Evolutionary conservation across 805 yeast species (phyloP).

Genomic region (Pachysolen tannophilus): DNA sequence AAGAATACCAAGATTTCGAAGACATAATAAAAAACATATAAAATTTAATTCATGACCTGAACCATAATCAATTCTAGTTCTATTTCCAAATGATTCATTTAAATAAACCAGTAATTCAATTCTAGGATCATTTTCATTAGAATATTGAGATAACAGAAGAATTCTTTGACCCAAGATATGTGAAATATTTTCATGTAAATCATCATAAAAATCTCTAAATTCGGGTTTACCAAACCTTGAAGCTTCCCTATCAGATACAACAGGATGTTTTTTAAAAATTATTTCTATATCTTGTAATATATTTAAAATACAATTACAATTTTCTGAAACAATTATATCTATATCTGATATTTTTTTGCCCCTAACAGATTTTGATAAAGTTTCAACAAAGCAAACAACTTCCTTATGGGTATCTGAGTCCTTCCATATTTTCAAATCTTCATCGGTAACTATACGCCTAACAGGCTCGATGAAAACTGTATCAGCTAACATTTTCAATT

Average conservation of each 20-base stretch:
- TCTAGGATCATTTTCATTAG: slow-evolving; percentile 13
- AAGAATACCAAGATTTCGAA: slow-evolving; percentile 36
- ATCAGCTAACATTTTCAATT: no score
- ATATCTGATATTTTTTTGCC: slow-evolving; percentile 51
- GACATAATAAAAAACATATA: slow-evolving; percentile 54
- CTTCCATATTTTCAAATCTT: slow-evolving; percentile 59
- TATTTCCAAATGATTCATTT: slow-evolving; percentile 73
- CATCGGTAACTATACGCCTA: slow-evolving; percentile 38
- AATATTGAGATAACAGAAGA: slow-evolving; percentile 8
- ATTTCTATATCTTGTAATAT: slow-evolving; percentile 38
- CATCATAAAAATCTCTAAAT: slow-evolving; percentile 77
- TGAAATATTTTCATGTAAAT: slow-evolving; percentile 27
- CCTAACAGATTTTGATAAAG: slow-evolving; percentile 54
- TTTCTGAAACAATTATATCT: slow-evolving; percentile 26
- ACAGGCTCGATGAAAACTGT: slow-evolving; percentile 9
- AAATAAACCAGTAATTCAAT: slow-evolving; percentile 53
- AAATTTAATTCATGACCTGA: slow-evolving; percentile 95
- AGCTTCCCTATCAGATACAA: slow-evolving; percentile 46
- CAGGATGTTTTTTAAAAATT: slow-evolving; percentile 54
- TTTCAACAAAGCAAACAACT: slow-evolving; percentile 45
- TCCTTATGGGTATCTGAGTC: slow-evolving; percentile 39
- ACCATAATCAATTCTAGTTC: slow-evolving; percentile 87
- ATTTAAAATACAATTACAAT: slow-evolving; percentile 25
- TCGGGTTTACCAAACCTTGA: slow-evolving; percentile 91
- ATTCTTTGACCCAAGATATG: slow-evolving; percentile 15